Percentiles rank a stretch among this genome's conserved stretches.
phyloP scores from a whole-genome alignment of 2,329 filamentous ascomycete species.

The Diplodia sapinea region DNA sequence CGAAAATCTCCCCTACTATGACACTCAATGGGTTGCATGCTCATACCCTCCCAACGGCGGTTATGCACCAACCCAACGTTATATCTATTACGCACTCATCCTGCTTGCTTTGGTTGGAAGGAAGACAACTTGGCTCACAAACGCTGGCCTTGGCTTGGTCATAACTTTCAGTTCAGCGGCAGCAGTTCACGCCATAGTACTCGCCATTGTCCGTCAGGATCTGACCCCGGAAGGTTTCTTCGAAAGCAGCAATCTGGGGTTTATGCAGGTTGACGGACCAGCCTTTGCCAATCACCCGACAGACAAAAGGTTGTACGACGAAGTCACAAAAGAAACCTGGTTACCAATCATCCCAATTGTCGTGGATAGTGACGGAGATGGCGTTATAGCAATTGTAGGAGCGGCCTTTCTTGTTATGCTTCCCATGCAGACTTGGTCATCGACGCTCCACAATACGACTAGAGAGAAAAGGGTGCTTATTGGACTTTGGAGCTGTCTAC shows the following conservation, averaged over 20 bases:
- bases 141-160: not conserved
- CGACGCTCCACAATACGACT: not conserved
- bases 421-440: slow-evolving; percentile 1
- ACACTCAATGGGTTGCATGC: not conserved
- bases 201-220: not conserved
- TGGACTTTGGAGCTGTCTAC: not conserved
- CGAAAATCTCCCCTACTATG: not conserved
- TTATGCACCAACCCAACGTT: not conserved
- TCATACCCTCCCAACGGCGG: not conserved
- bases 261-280: not conserved
- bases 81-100: not conserved
- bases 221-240: not conserved
- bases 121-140: not conserved
- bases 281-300: not conserved
- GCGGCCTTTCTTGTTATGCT: not conserved
- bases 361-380: not conserved
- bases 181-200: not conserved
- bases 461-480: not conserved
- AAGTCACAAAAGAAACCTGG: not conserved
- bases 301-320: not conserved
- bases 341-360: not conserved
- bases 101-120: not conserved
- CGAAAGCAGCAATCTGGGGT: not conserved
- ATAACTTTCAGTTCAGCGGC: not conserved
- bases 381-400: not conserved